Percentiles rank a stretch among this genome's conserved stretches.
These are phyloP conservation scores for Fusarium secorum DNA, from an alignment of 2,329 filamentous ascomycete genomes.

Conservation along the genomic window DNA sequence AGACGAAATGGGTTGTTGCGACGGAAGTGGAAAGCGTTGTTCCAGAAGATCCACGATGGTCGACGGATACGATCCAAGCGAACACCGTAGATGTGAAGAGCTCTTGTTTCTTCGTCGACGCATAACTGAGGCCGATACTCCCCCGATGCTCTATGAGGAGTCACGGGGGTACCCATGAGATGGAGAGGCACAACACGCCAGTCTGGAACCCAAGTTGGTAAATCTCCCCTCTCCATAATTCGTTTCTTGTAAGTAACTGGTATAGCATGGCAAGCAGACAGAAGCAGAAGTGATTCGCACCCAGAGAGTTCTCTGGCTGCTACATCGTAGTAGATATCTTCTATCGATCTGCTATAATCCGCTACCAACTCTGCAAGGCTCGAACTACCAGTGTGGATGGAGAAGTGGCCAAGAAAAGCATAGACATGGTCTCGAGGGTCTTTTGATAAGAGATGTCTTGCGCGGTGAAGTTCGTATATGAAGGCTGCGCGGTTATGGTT, in stretches of 20 bases:
- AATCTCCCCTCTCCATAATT: not conserved
- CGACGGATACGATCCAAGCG: constrained; percentile 40
- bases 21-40: constrained; percentile 45
- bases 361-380: constrained; percentile 37
- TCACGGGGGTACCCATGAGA: constrained; percentile 44
- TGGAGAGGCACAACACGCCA: constrained; percentile 47
- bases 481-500: constrained; percentile 47
- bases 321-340: constrained; percentile 47
- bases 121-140: constrained; percentile 38
- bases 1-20: constrained; percentile 8
- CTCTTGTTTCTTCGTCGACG: constrained; percentile 36
- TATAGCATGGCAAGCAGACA: constrained; percentile 43
- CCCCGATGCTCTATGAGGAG: constrained; percentile 45
- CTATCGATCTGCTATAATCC: constrained; percentile 43
- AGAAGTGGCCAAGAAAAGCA: constrained; percentile 49
- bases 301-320: constrained; percentile 43
- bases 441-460: constrained; percentile 44
- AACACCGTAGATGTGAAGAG: constrained; percentile 43
- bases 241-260: constrained; percentile 18
- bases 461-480: constrained; percentile 49
- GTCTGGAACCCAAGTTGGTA: constrained; percentile 52
- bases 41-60: constrained; percentile 43
- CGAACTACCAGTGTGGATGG: constrained; percentile 36
- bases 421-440: constrained; percentile 48
- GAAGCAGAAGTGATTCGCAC: constrained; percentile 41